Evolutionary conservation across 192 early-diverging fungal genomes (phyloP), one percentile per base, ranked within the genome.

Genomic region (Phycomyces nitens): DNA sequence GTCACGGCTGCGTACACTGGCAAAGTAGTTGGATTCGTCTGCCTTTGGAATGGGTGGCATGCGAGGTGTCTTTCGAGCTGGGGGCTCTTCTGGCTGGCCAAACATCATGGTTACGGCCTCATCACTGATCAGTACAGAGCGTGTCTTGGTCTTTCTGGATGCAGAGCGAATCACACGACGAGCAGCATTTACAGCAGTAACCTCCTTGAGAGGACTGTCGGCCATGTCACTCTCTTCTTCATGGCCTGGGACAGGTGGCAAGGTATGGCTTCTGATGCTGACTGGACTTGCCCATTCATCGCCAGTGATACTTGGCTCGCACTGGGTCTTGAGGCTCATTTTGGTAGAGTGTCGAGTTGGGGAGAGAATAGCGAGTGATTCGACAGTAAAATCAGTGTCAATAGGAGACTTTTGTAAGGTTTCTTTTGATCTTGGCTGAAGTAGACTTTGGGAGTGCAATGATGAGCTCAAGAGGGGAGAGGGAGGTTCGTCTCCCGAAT

Each of bases 111-210:
- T 27, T 40, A 51, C 52, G 16, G 50, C 52, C 23, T 63, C 62
- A 7, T 63, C 52, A 16, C 38, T 53, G 39, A 53, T 40, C 20
- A 26, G 34, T 23, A 39, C 52, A 40, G 62, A 63, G 14, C 62
- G 62, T 54, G 62, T 63, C 18, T 51, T 49, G 40, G 52, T 53
- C n/a, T 63, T 63, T n/a, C 40, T 53, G 24, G 62, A 63, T 26
- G 62, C 62, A 54, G 62, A 54, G 34, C 62, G 62, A 53, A 63
- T 63, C 21, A 63, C 27, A n/a, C 62, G 34, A n/a, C 62, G 62
- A 41, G 62, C 62, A 42, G 62, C 62, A 52, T 27, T 26, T 21
- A 47, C 60, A 39, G 60, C 60, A 20, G 44, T 52, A 20, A 22
- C n/a, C 38, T 62, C 20, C 8, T 24, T 20, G 20, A 34, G 20